Base-by-base conservation (phyloP, 2,329 filamentous ascomycete genomes). In the Elsinoe perseae region DNA sequence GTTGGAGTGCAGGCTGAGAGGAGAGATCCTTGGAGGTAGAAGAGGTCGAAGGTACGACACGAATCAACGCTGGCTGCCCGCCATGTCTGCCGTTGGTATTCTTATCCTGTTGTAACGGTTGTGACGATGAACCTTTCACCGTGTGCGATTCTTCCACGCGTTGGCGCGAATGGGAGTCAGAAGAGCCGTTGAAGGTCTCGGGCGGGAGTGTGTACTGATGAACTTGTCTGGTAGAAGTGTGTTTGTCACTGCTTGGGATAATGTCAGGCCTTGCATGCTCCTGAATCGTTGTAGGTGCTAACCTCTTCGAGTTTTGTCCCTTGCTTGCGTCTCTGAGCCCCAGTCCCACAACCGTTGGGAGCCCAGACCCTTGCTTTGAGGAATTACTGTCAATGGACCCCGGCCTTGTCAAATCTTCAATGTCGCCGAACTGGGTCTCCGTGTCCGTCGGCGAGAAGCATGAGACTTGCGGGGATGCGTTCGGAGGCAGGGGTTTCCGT, bases 401-500 rank as follows among this genome's bases (percentile, higher is more conserved):
- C 10, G 66, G 66, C 54, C 66, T 60, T 43, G 61, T 60, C 18
- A 61, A 65, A 59, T 32, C 46, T 40, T 57, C 50, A 42, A 43
- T 56, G 48, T 46, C 55, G 42, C 57, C 65, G 65, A 50, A 62
- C 73, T 63, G 66, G 77, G 68, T 63, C 73, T 69, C 64, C 74
- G 68, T 63, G 73, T 69, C 64, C 74, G 68, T 66, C 70, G 61
- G 69, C 66, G 56, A 70, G 63, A 73, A 74, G 48, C 70, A 73
- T 55, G 67, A 66, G 57, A 75, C 69, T 56, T 77, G 67, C 60
- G 77, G 73, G 53, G 77, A 75, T 60, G 72, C 71, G 69, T 73
- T 74, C 58, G 72, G 68, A 59, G 79, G 79, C 60, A 82, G 68
- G 63, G 79, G 78, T 66, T 81, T 81, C 62, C 78, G 73, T 62